A percentile compares a stretch with the other conserved stretches of the same genome.
These are phyloP conservation scores for Penicillium paradoxum DNA, from an alignment of 495 filamentous ascomycete species.

Conservation along the genomic window DNA sequence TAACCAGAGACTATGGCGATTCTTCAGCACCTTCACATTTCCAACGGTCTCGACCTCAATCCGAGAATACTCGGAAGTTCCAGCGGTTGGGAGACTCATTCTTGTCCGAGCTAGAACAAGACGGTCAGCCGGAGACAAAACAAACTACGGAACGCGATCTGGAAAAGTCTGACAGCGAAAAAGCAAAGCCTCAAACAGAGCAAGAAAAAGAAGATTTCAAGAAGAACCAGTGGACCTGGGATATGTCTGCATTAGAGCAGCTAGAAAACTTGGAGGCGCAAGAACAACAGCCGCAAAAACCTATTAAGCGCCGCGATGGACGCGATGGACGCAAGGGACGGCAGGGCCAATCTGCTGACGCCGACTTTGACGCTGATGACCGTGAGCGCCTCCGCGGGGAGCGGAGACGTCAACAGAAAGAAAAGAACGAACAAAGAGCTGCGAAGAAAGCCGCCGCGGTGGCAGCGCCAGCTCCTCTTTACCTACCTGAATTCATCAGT, in stretches of 20 bases:
- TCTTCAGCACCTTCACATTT: neutral
- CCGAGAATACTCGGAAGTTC: constrained; percentile 17
- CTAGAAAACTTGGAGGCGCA: constrained; percentile 16
- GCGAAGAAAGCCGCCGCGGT: constrained; percentile 26
- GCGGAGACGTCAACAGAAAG: constrained; percentile 45
- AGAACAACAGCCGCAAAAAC: constrained; percentile 12
- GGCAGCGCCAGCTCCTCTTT: constrained; percentile 55
- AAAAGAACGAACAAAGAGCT: constrained; percentile 35
- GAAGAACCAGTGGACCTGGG: constrained; percentile 33
- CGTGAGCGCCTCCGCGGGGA: constrained; percentile 30
- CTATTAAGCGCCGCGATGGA: constrained; percentile 22
- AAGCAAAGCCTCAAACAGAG: neutral
- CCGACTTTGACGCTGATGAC: constrained; percentile 36
- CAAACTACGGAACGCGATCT: neutral
- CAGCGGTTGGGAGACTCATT: constrained; percentile 16
- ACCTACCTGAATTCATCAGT: constrained; percentile 86
- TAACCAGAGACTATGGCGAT: neutral
- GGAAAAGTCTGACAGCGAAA: constrained; percentile 3
- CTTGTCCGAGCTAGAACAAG: constrained; percentile 8
- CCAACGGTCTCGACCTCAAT: neutral
- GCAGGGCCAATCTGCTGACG: constrained; percentile 24
- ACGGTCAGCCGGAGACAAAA: neutral
- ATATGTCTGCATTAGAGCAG: constrained; percentile 28
- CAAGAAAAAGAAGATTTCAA: constrained; percentile 8
- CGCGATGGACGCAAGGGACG: constrained; percentile 24